Conservation (phyloP, 768 basidiomycete species). For the Leucocoprinus leucothites region DNA sequence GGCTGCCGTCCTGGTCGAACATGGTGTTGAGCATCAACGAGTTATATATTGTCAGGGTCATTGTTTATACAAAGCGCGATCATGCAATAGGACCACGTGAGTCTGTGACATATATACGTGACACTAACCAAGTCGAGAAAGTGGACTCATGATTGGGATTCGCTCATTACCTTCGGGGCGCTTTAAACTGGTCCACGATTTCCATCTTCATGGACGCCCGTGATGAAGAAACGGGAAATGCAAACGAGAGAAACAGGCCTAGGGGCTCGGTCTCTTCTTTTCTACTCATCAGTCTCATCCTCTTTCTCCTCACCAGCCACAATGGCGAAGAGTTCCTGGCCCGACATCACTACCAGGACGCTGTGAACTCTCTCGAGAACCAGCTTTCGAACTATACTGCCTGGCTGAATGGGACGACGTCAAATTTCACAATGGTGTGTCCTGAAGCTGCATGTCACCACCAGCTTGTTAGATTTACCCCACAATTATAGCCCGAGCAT, state of each 20-base stretch:
- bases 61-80: no score
- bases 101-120: no score
- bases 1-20: constrained; percentile 46
- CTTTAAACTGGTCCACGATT: neutral
- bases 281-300: constrained; percentile 68
- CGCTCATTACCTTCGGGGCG: constrained; percentile 1
- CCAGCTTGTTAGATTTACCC: constrained; percentile 22
- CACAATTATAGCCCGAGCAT: constrained; percentile 39
- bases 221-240: constrained; percentile 40
- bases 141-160: neutral
- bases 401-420: constrained; percentile 66
- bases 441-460: neutral
- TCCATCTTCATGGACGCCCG: constrained; percentile 23
- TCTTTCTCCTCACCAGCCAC: constrained; percentile 79
- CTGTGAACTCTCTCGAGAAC: constrained; percentile 52
- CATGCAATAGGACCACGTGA: no score
- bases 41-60: no score
- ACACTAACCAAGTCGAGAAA: neutral
- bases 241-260: constrained; percentile 24
- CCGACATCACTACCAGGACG: constrained; percentile 63
- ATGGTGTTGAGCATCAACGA: constrained; percentile 19
- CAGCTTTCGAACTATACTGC: constrained; percentile 72
- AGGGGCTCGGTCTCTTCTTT: constrained; percentile 70
- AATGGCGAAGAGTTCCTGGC: constrained; percentile 65
- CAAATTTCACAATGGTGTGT: constrained; percentile 66